phyloP scores from a whole-genome alignment of 345 rosid genomes.

The Heritiera littoralis region DNA sequence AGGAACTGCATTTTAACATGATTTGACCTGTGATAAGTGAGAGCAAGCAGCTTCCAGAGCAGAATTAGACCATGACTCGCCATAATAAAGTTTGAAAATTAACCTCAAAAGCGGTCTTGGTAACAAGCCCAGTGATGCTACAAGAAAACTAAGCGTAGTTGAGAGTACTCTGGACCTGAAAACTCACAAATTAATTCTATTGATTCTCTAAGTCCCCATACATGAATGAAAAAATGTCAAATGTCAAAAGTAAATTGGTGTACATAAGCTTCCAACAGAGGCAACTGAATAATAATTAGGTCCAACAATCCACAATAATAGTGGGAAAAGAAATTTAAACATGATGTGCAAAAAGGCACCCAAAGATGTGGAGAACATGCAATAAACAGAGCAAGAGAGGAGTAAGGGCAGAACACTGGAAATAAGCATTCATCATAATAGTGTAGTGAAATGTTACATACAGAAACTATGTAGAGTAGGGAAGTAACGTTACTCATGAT shows the following conservation, averaged over 20 bases:
- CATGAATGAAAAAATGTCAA: constrained; percentile 1
- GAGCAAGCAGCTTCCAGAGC: constrained; percentile 69
- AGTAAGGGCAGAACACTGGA: background rate
- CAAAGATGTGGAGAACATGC: background rate
- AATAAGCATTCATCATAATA: background rate
- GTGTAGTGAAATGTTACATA: background rate
- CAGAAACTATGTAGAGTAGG: background rate
- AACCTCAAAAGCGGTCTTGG: constrained; percentile 48
- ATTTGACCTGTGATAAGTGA: constrained; percentile 64
- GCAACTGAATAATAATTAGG: constrained; percentile 3
- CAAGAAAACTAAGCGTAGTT: constrained; percentile 43
- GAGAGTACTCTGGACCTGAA: constrained; percentile 66
- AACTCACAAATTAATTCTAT: constrained; percentile 23
- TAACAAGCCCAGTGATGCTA: constrained; percentile 58
- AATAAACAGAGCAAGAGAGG: background rate
- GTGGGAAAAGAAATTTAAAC: constrained; percentile 4
- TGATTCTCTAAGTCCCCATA: background rate
- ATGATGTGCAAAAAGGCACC: background rate
- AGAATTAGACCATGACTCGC: constrained; percentile 67
- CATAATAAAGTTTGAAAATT: constrained; percentile 49
- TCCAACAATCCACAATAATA: background rate
- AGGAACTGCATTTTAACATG: constrained; percentile 9
- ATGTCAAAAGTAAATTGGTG: background rate
- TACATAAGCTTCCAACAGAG: background rate
- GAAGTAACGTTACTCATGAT: background rate